Base-by-base conservation (phyloP, 106 monocot species). In the Posidonia australis region DNA sequence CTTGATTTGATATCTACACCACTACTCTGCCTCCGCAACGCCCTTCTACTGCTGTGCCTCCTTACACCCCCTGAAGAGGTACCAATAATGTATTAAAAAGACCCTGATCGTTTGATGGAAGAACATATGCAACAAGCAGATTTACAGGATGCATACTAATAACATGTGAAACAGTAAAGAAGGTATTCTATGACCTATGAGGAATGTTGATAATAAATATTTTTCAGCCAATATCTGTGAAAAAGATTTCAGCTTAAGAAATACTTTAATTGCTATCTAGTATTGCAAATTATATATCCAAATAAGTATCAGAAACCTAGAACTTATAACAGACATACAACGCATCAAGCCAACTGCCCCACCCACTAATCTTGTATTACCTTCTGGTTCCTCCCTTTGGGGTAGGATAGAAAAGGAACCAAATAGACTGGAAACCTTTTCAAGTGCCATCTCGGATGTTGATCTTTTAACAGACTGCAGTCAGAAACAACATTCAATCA, bases 391-490 rank as follows among this genome's bases (percentile, higher is more conserved):
- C 44, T 76, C 81, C 44, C 67, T 82, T 44, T 63, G 77, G 20
- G 77, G 65, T 62, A 87, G 73, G 30, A 84, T 65, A 1, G 84
- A 82, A 68, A 92, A 73, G 22, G 92, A 87, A 67, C 79, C 92
- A 65, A 92, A 54, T 65, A 87, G 63, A 82, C 70, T 66, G 76
- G 87, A 84, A 66, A 92, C 63, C 52, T 62, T 80, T 78, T 82
- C 84, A 45, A 92, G 72, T 65, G 87, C 70, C 56, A 79, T 61
- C 79, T 79, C 84, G 13, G 87, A 82, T 16, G 77, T 80, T 29
- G 92, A 84, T 64, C 92, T 81, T 67, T 77, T 77, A 54, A 73
- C 66, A 64, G 58, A 24, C 92, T 92, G 72, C 42, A 84, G 20
- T 26, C 66, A 71, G n/a, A 42, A 3, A 46, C n/a, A 4, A 23